Percentiles rank a stretch among this genome's conserved stretches.
phyloP scores from a whole-genome alignment of 768 basidiomycete genomes.

The Cubamyces lactineus region DNA sequence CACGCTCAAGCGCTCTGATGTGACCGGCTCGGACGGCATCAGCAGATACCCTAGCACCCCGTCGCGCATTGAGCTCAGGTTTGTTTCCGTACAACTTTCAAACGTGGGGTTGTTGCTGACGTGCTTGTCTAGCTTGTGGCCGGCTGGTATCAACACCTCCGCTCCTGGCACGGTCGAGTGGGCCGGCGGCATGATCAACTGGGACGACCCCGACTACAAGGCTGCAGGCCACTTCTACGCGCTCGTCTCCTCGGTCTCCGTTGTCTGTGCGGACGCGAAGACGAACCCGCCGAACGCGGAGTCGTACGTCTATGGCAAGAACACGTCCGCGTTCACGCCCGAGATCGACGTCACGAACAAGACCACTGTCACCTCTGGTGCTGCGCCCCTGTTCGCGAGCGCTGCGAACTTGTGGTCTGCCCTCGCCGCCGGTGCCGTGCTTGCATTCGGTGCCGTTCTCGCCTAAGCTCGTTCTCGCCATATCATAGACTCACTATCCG shows the following conservation, averaged over 20 bases:
- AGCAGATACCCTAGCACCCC: conserved; percentile 76
- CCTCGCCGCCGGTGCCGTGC: conserved; percentile 10
- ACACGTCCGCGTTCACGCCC: conserved; percentile 56
- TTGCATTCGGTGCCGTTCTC: conserved; percentile 20
- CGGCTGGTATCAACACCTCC: conserved; percentile 67
- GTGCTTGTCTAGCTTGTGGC: conserved; percentile 59
- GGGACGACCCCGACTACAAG: conserved; percentile 75
- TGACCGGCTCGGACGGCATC: conserved; percentile 55
- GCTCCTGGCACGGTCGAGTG: conserved; percentile 75
- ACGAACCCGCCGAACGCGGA: conserved; percentile 50
- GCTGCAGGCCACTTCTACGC: conserved; percentile 77
- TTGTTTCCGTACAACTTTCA: conserved; percentile 24
- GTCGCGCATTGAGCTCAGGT: conserved; percentile 81
- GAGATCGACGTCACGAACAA: conserved; percentile 60
- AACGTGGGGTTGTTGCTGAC: too few relatives aligned
- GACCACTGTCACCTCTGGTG: conserved; percentile 53
- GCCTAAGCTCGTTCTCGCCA: not conserved
- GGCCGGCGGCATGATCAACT: conserved; percentile 84
- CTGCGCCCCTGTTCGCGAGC: conserved; percentile 26
- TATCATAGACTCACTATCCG: not conserved
- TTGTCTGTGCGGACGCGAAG: conserved; percentile 62
- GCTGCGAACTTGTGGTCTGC: conserved; percentile 7
- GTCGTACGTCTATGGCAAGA: conserved; percentile 66
- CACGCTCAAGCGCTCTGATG: conserved; percentile 62
- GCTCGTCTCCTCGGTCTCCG: conserved; percentile 59